Percentiles rank a stretch among this genome's conserved stretches.
These are phyloP conservation scores for Hortaea sp. DNA, from an alignment of 2,329 filamentous ascomycete species.

Conservation along the genomic window DNA sequence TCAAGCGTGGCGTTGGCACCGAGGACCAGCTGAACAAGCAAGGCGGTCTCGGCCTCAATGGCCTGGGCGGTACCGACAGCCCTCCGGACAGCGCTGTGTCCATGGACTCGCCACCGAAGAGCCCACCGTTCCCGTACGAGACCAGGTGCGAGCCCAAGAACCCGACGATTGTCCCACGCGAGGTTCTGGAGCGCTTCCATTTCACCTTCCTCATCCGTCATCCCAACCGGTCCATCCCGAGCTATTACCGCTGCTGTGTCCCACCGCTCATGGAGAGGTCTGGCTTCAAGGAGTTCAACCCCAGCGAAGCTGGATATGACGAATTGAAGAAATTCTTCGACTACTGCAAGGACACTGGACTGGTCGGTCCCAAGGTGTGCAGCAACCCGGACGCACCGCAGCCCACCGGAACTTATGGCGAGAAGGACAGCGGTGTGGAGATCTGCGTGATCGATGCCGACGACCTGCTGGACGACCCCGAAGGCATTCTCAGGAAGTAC, in stretches of 20 bases:
- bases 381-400: conserved; percentile 28
- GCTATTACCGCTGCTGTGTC: conserved; percentile 87
- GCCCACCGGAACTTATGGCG: not conserved
- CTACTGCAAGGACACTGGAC: conserved; percentile 58
- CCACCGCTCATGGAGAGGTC: conserved; percentile 75
- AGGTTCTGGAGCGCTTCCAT: conserved; percentile 69
- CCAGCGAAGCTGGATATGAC: conserved; percentile 78
- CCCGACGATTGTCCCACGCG: conserved; percentile 72
- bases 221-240: conserved; percentile 82
- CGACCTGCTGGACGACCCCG: conserved; percentile 79
- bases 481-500: conserved; percentile 64
- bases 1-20: conserved; percentile 51
- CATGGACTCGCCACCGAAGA: conserved; percentile 20
- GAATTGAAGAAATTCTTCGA: conserved; percentile 84
- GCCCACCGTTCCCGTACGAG: conserved; percentile 46
- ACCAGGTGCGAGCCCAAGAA: conserved; percentile 58
- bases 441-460: conserved; percentile 90
- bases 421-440: conserved; percentile 20
- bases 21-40: conserved; percentile 19
- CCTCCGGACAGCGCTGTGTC: conserved; percentile 21
- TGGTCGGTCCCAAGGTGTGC: conserved; percentile 60
- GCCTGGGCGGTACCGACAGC: conserved; percentile 3
- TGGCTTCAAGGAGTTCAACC: conserved; percentile 78
- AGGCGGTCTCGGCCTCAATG: conserved; percentile 4
- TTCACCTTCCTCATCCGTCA: conserved; percentile 96